Evolutionary conservation across 2,329 filamentous ascomycete genomes (phyloP).

Genomic region (Nemania sp.): DNA sequence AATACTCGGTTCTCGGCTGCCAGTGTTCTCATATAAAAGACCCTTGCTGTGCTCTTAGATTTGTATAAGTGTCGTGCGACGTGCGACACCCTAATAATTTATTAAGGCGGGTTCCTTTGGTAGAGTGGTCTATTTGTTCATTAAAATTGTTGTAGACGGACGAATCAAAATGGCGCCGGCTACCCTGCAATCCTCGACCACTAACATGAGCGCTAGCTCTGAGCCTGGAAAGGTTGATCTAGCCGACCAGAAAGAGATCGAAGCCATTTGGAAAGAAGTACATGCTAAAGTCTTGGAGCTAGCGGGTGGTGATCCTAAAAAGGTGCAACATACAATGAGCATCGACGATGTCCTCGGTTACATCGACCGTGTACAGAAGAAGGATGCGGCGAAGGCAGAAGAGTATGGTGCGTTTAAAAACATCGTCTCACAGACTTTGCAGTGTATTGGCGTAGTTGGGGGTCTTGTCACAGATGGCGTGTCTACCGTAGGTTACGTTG

Average conservation of each 20-base stretch:
- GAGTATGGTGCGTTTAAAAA: slow-evolving; percentile 48
- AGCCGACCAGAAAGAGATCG: slow-evolving; percentile 50
- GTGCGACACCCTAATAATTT: not conserved
- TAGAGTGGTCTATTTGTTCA: not conserved
- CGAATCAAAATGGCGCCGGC: slow-evolving; percentile 43
- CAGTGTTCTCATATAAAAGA: not conserved
- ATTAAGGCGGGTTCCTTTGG: not conserved
- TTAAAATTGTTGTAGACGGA: not conserved
- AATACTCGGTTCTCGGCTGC: slow-evolving; percentile 32
- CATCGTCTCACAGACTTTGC: slow-evolving; percentile 49
- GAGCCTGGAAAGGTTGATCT: slow-evolving; percentile 44
- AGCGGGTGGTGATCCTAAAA: slow-evolving; percentile 48
- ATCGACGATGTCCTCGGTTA: slow-evolving; percentile 50
- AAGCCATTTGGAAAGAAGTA: slow-evolving; percentile 52
- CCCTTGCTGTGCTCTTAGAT: not conserved
- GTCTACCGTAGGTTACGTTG: slow-evolving; percentile 41
- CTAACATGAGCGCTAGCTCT: slow-evolving; percentile 37
- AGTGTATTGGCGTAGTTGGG: slow-evolving; percentile 52
- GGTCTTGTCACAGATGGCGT: slow-evolving; percentile 50
- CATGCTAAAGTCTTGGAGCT: slow-evolving; percentile 51
- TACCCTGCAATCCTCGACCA: slow-evolving; percentile 40
- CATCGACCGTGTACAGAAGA: slow-evolving; percentile 47
- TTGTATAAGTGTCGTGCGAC: not conserved
- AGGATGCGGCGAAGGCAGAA: slow-evolving; percentile 48
- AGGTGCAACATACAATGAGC: slow-evolving; percentile 44